Evolutionary conservation across 768 basidiomycete genomes (phyloP).

Genomic region (Tulasnella sp.): DNA sequence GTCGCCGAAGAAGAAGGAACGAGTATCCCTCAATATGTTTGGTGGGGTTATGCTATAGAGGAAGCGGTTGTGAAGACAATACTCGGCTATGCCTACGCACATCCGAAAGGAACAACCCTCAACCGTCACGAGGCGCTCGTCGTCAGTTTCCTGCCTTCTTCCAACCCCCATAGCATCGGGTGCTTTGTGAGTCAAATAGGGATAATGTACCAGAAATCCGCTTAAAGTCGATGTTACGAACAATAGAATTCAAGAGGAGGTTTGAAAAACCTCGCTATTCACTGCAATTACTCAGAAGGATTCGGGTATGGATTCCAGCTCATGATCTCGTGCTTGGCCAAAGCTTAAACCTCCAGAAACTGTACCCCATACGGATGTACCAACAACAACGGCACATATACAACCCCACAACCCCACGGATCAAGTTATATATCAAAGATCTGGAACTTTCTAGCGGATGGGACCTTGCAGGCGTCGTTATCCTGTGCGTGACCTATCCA

Average conservation of each 20-base stretch:
- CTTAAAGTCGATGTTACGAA: neutral
- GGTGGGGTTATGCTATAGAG: neutral
- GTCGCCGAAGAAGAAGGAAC: neutral
- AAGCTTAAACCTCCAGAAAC: neutral
- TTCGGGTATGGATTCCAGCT: neutral
- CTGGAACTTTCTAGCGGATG: neutral
- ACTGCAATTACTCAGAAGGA: neutral
- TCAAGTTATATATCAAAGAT: neutral
- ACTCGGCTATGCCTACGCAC: neutral
- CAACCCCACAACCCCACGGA: too few species aligned
- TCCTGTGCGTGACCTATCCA: neutral
- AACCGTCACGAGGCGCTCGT: neutral
- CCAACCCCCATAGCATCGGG: neutral
- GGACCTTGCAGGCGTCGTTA: neutral
- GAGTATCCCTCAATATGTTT: neutral
- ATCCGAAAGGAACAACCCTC: neutral
- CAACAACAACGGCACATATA: neutral
- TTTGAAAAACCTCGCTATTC: neutral
- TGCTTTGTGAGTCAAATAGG: neutral
- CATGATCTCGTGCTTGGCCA: neutral
- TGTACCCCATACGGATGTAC: neutral
- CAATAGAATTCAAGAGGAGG: neutral
- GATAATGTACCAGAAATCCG: neutral
- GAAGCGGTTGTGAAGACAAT: neutral
- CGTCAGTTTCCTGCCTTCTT: neutral